Base-by-base conservation (phyloP, 805 yeast species). In the Starmerella sp. region DNA sequence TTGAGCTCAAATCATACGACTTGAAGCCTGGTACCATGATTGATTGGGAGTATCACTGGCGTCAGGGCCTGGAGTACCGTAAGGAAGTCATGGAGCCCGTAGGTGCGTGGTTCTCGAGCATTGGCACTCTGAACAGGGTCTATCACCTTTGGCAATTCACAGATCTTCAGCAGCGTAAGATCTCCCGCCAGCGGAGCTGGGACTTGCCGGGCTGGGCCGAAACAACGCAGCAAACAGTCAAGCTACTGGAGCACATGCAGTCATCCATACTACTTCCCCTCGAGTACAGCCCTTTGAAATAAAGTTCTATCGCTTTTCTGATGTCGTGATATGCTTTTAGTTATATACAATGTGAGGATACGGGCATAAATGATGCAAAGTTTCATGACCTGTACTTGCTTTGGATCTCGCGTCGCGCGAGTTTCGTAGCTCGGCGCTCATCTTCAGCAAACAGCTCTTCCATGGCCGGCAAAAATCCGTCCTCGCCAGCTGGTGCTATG, bases 61-160 rank as follows among this genome's bases (percentile, higher is more conserved):
- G 67, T 37, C 60, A 65, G 55, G 76, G 76, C 7, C 61, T 72
- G 31, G 72, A 72, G 58, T 69, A 65, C 58, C 69, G 76, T n/a
- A 62, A 72, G n/a, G 68, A 73, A 57, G 76, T 72, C 22, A 72
- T 72, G 76, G 75, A 73, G 64, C 76, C 76, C 1, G 75, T 72
- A 2, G 76, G 76, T 5, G 76, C 76, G 6, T 72, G 76, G 76
- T 72, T 73, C 60, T 60, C 71, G 30, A 71, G 70, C 56, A 58
- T 72, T 32, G 76, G 76, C 6, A 57, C 62, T 5, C 63, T 72
- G n/a, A 73, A 72, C 61, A 62, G 69, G 17, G 76, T 72, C 6
- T 71, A 72, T 54, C 76, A 72, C 52, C 58, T 72, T 45, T 72
- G 76, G 76, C 76, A 72, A 63, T 72, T 72, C 63, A 71, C 73